These are phyloP conservation scores for Pichia sp. DNA, from an alignment of 1,139 yeast species.

Conservation along the genomic window DNA sequence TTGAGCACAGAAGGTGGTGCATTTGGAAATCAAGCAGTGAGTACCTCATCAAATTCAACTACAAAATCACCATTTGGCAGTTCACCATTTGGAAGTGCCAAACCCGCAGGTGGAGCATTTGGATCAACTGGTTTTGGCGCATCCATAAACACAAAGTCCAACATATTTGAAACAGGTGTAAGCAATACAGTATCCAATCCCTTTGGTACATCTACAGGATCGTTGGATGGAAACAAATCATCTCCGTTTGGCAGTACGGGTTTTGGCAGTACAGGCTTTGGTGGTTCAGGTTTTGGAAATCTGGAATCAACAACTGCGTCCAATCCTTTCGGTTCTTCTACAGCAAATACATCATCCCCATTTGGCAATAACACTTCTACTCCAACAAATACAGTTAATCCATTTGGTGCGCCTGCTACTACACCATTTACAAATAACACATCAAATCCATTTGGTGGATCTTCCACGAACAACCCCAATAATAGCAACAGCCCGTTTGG, in stretches of 20 bases:
- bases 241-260: constrained; percentile 12
- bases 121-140: constrained; percentile 6
- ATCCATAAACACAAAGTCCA: background rate
- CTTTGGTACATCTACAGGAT: constrained; percentile 11
- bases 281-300: constrained; percentile 11
- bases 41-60: constrained; percentile 23
- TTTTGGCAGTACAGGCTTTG: constrained; percentile 13
- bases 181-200: constrained; percentile 8
- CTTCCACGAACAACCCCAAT: background rate
- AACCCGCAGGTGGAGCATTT: constrained; percentile 1
- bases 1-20: constrained; percentile 7
- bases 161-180: background rate
- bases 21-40: constrained; percentile 8
- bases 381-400: background rate
- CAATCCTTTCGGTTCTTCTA: constrained; percentile 1
- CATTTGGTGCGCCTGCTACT: background rate
- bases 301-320: constrained; percentile 12
- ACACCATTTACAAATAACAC: background rate
- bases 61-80: background rate
- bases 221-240: background rate
- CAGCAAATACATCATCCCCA: background rate
- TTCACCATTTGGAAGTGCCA: constrained; percentile 6
- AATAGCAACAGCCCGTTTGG: background rate
- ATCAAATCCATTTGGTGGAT: background rate
- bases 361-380: background rate